These are phyloP conservation scores for Alternaria longipes DNA, from an alignment of 2,329 filamentous ascomycete genomes.

Conservation along the genomic window DNA sequence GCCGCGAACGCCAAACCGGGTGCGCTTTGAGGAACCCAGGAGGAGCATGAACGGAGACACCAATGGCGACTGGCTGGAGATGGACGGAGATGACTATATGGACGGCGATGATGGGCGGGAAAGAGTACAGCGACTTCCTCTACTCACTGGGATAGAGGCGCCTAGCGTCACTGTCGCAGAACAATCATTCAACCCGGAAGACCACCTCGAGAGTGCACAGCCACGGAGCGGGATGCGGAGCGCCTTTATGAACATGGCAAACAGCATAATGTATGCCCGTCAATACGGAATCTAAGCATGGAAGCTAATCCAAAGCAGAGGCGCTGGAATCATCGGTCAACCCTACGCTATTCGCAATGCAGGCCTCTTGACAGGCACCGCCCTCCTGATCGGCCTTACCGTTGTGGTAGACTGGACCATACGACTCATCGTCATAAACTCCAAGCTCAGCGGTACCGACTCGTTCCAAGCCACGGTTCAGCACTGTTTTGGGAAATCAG, in stretches of 20 bases:
- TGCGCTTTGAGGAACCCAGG: constrained; percentile 71
- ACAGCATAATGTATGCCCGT: constrained; percentile 79
- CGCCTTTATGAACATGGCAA: constrained; percentile 99
- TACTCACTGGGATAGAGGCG: constrained; percentile 84
- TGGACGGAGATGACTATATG: constrained; percentile 70
- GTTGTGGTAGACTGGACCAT: constrained; percentile 97
- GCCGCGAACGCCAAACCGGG: constrained; percentile 73
- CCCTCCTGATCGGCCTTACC: constrained; percentile 81
- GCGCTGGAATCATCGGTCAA: constrained; percentile 77
- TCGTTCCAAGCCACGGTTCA: constrained; percentile 97
- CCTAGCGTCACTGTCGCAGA: constrained; percentile 77
- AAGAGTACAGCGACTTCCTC: constrained; percentile 67
- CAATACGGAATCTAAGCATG: accelerated
- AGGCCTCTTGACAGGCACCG: constrained; percentile 79
- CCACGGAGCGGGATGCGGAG: constrained; percentile 86
- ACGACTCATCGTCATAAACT: constrained; percentile 94
- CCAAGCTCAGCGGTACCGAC: constrained; percentile 91
- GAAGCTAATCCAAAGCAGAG: constrained; percentile 49
- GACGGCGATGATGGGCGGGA: constrained; percentile 50
- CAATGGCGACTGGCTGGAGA: constrained; percentile 57
- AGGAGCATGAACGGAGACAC: constrained; percentile 47
- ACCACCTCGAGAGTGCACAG: constrained; percentile 68
- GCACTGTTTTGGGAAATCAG: constrained; percentile 89
- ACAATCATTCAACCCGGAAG: constrained; percentile 64
- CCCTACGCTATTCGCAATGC: constrained; percentile 97